Evolutionary conservation across 2,329 filamentous ascomycete genomes (phyloP), one percentile per base, ranked within the genome.

Genomic region (Epichloe glyceriae): DNA sequence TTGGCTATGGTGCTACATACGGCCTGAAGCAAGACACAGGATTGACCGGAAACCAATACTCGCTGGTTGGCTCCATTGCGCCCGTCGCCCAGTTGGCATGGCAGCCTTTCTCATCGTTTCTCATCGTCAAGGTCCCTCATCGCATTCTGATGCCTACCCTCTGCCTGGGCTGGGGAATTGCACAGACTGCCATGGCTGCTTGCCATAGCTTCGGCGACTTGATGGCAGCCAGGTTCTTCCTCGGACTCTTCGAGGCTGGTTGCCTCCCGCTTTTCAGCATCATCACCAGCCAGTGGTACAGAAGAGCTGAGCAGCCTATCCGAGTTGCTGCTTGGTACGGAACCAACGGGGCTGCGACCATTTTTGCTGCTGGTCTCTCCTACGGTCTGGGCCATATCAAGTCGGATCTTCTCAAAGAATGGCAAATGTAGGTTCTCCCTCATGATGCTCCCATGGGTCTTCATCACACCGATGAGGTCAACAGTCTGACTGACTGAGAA

Each of bases 251-350:
- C 20, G 77, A 80, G 60, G 76, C 75, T 0, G 76, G 73, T 0
- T 79, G 71, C 44, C 61, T 75, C 12, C 73, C 73, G 0, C 62
- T 73, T 0, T 73, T 74, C 54, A 67, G 67, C 15, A 64, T 75
- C 57, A 68, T 75, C 51, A 75, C 71, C 0, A 66, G 65, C 4
- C 69, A 73, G 59, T 76, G 72, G 65, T 75, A 76, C 56, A 59
- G 69, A 1, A 62, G 69, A 1, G 64, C 64, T 40, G 80, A 86
- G 57, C 82, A 85, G 61, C 79, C 81, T 0, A 62, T 82, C 26
- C 72, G 82, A 0, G 73, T 83, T 3, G 79, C 79, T 0, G 73
- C 74, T n/a, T 86, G 82, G 82, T 85, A 85, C 56, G 70, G 76
- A 4, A 82, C 78, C 0, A 83, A 79, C 48, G 79, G 79, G 0